These are phyloP conservation scores for Fusarium burgessii DNA, from an alignment of 2,329 filamentous ascomycete genomes.

Conservation along the genomic window DNA sequence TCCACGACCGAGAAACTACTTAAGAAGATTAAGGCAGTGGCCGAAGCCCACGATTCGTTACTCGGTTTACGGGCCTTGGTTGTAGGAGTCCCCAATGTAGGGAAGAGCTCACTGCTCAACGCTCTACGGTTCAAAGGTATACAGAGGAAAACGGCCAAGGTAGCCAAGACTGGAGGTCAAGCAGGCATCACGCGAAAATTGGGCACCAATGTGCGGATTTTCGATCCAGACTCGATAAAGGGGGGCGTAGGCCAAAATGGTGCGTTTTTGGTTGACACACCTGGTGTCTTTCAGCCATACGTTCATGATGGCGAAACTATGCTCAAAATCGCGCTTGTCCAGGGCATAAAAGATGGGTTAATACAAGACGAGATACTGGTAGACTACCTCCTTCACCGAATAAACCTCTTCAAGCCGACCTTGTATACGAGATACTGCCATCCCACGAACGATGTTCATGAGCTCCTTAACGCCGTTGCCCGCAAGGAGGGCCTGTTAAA, in stretches of 20 bases:
- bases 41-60: slow-evolving; percentile 64
- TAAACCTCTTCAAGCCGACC: slow-evolving; percentile 75
- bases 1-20: slow-evolving; percentile 56
- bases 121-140: slow-evolving; percentile 77
- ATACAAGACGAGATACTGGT: slow-evolving; percentile 82
- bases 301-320: slow-evolving; percentile 87
- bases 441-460: slow-evolving; percentile 87
- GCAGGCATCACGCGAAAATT: slow-evolving; percentile 93
- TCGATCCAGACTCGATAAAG: slow-evolving; percentile 56
- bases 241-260: slow-evolving; percentile 63
- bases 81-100: slow-evolving; percentile 98
- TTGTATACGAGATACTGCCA: slow-evolving; percentile 72
- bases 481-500: slow-evolving; percentile 79
- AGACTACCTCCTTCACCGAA: slow-evolving; percentile 88
- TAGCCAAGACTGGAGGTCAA: slow-evolving; percentile 84
- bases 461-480: slow-evolving; percentile 78
- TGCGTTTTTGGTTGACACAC: slow-evolving; percentile 90
- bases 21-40: slow-evolving; percentile 50
- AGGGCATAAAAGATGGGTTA: slow-evolving; percentile 90
- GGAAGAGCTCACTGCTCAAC: slow-evolving; percentile 96
- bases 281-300: slow-evolving; percentile 95
- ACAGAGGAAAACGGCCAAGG: slow-evolving; percentile 67
- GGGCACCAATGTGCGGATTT: slow-evolving; percentile 83
- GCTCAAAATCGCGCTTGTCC: slow-evolving; percentile 93
- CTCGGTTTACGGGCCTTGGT: slow-evolving; percentile 87